Evolutionary conservation across 2,329 filamentous ascomycete species (phyloP).

Genomic region (Aureobasidium uvarum): DNA sequence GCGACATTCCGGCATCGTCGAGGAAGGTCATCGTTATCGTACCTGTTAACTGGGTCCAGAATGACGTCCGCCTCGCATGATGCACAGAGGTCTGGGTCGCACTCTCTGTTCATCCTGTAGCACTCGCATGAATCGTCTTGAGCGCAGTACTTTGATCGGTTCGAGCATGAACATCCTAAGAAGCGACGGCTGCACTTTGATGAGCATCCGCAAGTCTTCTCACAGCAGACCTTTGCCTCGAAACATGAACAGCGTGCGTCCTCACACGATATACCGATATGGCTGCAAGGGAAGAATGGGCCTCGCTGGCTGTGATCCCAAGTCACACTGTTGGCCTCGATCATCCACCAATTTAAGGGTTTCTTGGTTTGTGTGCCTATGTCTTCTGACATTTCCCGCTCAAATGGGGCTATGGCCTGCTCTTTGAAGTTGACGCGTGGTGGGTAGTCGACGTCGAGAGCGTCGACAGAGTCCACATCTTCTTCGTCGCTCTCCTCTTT

Average conservation of each 20-base stretch:
- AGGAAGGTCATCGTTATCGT: conserved; percentile 56
- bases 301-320: conserved; percentile 48
- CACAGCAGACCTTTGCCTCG: conserved; percentile 62
- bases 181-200: conserved; percentile 55
- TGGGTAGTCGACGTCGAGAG: conserved; percentile 37
- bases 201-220: conserved; percentile 69
- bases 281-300: conserved; percentile 64
- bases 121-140: conserved; percentile 62
- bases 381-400: background rate
- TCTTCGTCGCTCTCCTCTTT: conserved; percentile 27
- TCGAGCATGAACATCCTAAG: conserved; percentile 47
- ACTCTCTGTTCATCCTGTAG: conserved; percentile 70
- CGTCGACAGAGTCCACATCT: conserved; percentile 31
- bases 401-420: conserved; percentile 28
- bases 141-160: conserved; percentile 43
- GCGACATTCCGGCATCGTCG: conserved; percentile 69
- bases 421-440: conserved; percentile 35
- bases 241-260: conserved; percentile 63
- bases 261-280: conserved; percentile 63
- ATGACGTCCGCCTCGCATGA: conserved; percentile 67
- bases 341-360: conserved; percentile 20
- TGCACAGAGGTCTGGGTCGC: conserved; percentile 72
- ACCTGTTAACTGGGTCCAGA: conserved; percentile 65
- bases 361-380: background rate
- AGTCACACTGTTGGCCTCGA: conserved; percentile 27